Base-by-base conservation (phyloP, 2,329 filamentous ascomycete species). In the Ophiostoma himal-ulmi region DNA sequence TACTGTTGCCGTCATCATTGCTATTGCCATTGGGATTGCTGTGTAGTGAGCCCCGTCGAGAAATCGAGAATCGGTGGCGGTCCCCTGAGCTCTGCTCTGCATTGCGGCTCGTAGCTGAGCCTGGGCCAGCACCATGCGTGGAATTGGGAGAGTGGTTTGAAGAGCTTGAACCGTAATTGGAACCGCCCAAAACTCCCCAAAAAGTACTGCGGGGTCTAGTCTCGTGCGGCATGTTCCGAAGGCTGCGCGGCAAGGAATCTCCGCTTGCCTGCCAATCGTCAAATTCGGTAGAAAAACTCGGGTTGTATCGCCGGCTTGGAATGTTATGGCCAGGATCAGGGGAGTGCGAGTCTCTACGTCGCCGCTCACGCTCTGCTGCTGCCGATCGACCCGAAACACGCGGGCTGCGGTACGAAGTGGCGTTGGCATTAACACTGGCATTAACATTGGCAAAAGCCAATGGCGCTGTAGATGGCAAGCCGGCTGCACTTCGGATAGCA, bases 401-500 rank as follows among this genome's bases (percentile, higher is more conserved):
- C 37, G 71, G 65, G 68, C 70, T 72, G 11, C 71, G 71, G 34
- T 73, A 73, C 26, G 36, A n/a, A 34, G 22, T 65, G 62, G 36
- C n/a, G n/a, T 39, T 37, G 26, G 34, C 20, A 22, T 22, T 54
- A 11, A 54, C 34, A n/a, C 48, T 41, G 62, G 34, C n/a, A n/a
- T 14, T 60, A 26, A 26, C 26, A 48, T 57, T 7, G 52, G 34
- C 8, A 30, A 36, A 48, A 14, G 70, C 36, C 2, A 62, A 36
- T 30, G 70, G 17, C 14, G 62, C 30, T 36, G 6, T 5, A 20
- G 70, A 26, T 6, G 68, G 65, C n/a, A 70, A 26, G 36, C 69
- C 73, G 34, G 70, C 72, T n/a, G 73, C 22, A 20, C 72, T 75
- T 22, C 76, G 75, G 66, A 78, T 76, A 0, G 75, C 69, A 36